These are phyloP conservation scores for Biancaea sappan DNA, from an alignment of 306 rosid genomes.

Conservation along the genomic window DNA sequence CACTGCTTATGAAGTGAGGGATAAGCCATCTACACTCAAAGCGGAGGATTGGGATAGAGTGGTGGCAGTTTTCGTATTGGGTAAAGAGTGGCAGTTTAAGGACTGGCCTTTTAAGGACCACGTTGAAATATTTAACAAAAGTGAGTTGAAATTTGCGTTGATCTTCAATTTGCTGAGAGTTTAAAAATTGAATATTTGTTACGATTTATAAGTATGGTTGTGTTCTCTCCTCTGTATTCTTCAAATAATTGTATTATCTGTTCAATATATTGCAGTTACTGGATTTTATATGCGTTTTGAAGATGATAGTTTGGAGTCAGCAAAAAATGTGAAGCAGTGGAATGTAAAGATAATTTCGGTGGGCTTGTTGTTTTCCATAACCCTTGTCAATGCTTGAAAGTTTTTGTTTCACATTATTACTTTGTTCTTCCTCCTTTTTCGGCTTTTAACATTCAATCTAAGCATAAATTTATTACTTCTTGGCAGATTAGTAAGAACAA, in stretches of 20 bases:
- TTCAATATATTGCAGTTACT: constrained; percentile 35
- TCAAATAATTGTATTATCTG: constrained; percentile 4
- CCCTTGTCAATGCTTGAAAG: not conserved
- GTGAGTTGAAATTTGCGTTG: constrained; percentile 27
- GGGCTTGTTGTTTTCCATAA: constrained; percentile 31
- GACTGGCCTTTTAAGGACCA: constrained; percentile 57
- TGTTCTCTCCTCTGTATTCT: not conserved
- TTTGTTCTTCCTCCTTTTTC: constrained; percentile 7
- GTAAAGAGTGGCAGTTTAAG: constrained; percentile 88
- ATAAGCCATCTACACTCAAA: constrained; percentile 85
- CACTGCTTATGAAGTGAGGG: constrained; percentile 96
- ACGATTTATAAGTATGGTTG: not conserved
- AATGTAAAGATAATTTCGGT: constrained; percentile 97
- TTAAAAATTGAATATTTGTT: not conserved
- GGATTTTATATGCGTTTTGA: constrained; percentile 59
- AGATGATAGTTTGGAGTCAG: constrained; percentile 91
- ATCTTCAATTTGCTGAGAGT: not conserved
- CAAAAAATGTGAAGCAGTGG: constrained; percentile 96
- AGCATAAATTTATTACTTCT: constrained; percentile 9
- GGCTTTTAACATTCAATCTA: not conserved
- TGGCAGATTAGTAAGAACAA: constrained; percentile 95
- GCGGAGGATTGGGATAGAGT: constrained; percentile 97
- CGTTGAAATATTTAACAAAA: constrained; percentile 54
- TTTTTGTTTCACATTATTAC: constrained; percentile 13
- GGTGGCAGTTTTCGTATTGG: constrained; percentile 92